These are phyloP conservation scores for Suillus subaureus DNA, from an alignment of 768 basidiomycete genomes.

Conservation along the genomic window DNA sequence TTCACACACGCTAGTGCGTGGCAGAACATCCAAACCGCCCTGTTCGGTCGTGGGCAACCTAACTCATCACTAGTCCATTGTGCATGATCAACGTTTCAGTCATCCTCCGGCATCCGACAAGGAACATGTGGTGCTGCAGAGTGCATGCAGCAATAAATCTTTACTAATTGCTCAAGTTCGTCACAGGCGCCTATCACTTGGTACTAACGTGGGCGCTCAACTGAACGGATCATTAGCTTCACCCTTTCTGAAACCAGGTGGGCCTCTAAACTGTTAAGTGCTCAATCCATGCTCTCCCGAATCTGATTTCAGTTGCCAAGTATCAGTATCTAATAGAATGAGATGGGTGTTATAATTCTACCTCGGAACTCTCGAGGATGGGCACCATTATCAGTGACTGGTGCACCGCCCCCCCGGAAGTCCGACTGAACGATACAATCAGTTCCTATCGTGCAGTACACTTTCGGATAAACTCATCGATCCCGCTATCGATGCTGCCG, in stretches of 20 bases:
- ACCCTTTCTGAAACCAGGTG: neutral
- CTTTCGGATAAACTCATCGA: neutral
- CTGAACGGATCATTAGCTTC: neutral
- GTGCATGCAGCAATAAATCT: neutral
- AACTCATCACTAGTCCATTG: too few relatives aligned
- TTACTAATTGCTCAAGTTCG: neutral
- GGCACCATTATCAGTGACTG: neutral
- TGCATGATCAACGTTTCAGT: neutral
- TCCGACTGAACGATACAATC: neutral
- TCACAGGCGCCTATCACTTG: neutral
- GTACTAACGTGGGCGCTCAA: neutral
- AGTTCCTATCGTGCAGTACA: neutral
- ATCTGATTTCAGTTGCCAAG: neutral
- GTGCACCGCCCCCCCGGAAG: neutral
- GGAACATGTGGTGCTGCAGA: neutral
- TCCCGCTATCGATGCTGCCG: neutral
- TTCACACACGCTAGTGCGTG: constrained; percentile 14
- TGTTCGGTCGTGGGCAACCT: neutral
- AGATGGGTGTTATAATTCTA: neutral
- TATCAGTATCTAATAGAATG: neutral
- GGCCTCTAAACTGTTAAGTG: neutral
- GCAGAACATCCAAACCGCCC: neutral
- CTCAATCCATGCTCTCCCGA: neutral
- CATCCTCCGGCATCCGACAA: neutral
- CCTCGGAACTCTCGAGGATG: neutral